A percentile compares a stretch with the other conserved stretches of the same genome.
phyloP scores from a whole-genome alignment of 1,284 basidiomycete species.

The Nidula niveotomentosa region DNA sequence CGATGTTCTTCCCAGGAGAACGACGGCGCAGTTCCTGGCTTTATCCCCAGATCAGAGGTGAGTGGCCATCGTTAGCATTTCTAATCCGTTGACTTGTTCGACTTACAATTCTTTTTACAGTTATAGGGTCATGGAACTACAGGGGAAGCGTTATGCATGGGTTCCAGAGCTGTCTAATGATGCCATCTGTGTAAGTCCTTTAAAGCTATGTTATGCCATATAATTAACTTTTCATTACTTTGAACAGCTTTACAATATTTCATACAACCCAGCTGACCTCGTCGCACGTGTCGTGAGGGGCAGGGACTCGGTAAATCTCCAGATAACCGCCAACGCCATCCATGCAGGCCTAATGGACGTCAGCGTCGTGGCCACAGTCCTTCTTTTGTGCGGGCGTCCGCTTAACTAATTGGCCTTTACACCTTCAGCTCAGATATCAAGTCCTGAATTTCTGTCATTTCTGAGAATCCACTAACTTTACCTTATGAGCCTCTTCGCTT shows the following conservation, averaged over 20 bases:
- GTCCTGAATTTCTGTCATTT: not conserved
- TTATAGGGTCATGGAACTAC: not conserved
- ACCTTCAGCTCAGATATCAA: not conserved
- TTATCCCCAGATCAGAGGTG: not conserved
- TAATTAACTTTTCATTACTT: not conserved
- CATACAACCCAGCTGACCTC: not conserved
- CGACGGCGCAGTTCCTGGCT: constrained; percentile 3
- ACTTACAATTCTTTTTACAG: not conserved
- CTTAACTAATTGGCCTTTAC: not conserved
- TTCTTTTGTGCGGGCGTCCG: constrained; percentile 13
- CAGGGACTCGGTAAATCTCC: constrained; percentile 3
- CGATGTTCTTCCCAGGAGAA: constrained; percentile 14
- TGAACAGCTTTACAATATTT: not conserved
- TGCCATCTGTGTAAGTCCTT: constrained; percentile 1
- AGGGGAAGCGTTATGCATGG: constrained; percentile 4
- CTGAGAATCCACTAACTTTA: not conserved
- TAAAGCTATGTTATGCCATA: not conserved
- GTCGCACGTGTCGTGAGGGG: not conserved
- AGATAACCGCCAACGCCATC: constrained; percentile 14
- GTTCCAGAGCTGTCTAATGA: not conserved
- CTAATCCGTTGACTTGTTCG: not conserved
- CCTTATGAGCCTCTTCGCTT: not conserved
- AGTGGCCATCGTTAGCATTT: not conserved
- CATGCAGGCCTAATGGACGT: constrained; percentile 14
- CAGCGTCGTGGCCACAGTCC: constrained; percentile 13